Evolutionary conservation across 2,329 filamentous ascomycete genomes (phyloP).

Genomic region (Phaeophleospora eucalypticola): DNA sequence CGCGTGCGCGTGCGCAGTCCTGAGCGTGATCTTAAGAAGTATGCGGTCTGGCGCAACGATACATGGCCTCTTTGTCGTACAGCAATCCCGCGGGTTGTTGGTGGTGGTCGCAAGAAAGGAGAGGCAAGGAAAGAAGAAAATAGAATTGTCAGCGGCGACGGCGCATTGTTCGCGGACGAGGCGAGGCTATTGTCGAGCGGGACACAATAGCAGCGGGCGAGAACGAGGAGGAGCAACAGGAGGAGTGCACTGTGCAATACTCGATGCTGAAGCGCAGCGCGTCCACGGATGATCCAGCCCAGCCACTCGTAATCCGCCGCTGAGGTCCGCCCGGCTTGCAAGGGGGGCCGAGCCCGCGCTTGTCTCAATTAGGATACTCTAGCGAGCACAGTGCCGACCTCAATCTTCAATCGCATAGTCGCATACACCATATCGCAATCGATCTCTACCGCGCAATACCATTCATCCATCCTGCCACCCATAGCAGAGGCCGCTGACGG

Average conservation of each 20-base stretch:
- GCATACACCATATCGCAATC: not conserved
- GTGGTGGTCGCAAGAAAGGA: too few species aligned
- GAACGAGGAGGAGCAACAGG: too few species aligned
- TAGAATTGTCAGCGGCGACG: not conserved
- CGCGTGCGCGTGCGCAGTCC: not conserved
- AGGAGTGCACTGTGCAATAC: too few species aligned
- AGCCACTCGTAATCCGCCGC: not conserved
- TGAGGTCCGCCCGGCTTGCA: not conserved
- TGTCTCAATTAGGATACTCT: not conserved
- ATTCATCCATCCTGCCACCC: not conserved
- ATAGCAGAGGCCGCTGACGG: not conserved
- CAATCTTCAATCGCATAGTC: not conserved
- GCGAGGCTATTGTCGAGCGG: not conserved
- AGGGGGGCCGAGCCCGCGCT: not conserved
- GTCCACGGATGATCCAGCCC: not conserved
- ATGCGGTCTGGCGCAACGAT: not conserved
- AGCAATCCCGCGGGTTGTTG: not conserved
- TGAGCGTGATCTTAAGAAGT: not conserved
- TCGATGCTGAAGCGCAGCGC: not conserved
- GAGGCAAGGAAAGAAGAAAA: not conserved
- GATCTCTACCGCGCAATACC: not conserved
- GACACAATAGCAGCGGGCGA: not conserved
- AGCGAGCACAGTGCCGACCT: too few species aligned
- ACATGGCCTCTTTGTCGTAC: not conserved
- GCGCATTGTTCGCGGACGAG: not conserved